Conservation (phyloP, 495 filamentous ascomycete genomes). For the Penicillium taxi region DNA sequence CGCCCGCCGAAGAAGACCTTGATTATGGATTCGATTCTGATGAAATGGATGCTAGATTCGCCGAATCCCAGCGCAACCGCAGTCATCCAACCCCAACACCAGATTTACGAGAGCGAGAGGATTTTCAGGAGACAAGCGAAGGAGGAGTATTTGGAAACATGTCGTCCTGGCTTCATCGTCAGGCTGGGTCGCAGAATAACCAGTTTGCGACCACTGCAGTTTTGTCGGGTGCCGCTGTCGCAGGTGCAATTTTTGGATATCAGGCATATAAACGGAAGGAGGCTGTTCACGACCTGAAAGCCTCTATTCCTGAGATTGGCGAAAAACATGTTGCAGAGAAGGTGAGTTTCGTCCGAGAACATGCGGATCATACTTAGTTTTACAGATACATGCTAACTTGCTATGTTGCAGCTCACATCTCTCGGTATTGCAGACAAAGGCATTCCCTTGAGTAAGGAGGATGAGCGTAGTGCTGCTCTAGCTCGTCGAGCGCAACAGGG, state of each 20-base stretch:
- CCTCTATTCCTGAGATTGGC: slow-evolving; percentile 55
- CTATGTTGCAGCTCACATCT: slow-evolving; percentile 55
- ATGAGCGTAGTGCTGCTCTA: slow-evolving; percentile 65
- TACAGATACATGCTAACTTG: slow-evolving; percentile 1
- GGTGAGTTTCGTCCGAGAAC: slow-evolving; percentile 15
- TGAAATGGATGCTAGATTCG: slow-evolving; percentile 19
- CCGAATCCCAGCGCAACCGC: slow-evolving; percentile 9
- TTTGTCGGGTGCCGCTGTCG: slow-evolving; percentile 66
- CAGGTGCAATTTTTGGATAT: slow-evolving; percentile 61
- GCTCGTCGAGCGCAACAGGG: slow-evolving; percentile 74
- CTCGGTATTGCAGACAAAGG: slow-evolving; percentile 57
- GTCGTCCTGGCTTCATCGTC: slow-evolving; percentile 51
- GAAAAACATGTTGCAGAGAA: slow-evolving; percentile 37
- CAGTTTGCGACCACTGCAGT: slow-evolving; percentile 73
- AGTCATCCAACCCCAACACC: slow-evolving; percentile 2
- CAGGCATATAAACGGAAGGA: slow-evolving; percentile 57
- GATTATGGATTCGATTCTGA: slow-evolving; percentile 29
- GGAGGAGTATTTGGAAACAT: slow-evolving; percentile 30
- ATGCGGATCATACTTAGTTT: neutral
- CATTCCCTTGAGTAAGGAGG: slow-evolving; percentile 57
- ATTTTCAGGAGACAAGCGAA: slow-evolving; percentile 1
- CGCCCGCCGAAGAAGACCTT: slow-evolving; percentile 18
- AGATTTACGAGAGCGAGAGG: slow-evolving; percentile 6
- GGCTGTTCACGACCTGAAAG: slow-evolving; percentile 59
- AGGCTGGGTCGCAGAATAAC: slow-evolving; percentile 44